phyloP scores from a whole-genome alignment of 2,329 filamentous ascomycete species.

The Pseudogymnoascus sp. region DNA sequence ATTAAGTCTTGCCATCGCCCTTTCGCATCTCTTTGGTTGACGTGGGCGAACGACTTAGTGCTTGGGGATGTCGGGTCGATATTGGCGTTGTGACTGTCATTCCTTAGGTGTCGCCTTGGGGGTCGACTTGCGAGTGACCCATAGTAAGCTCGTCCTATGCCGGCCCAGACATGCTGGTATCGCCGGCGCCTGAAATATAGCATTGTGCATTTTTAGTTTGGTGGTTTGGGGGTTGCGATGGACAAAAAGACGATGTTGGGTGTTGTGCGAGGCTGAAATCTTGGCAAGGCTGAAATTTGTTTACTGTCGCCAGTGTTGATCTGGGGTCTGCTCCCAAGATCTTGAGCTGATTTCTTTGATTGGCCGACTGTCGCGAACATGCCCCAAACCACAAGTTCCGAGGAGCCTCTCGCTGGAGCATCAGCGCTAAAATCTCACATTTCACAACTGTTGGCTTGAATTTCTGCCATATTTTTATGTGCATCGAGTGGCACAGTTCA shows the following conservation, averaged over 20 bases:
- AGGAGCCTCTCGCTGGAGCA: background rate
- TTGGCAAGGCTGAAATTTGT: background rate
- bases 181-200: background rate
- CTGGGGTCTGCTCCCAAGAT: background rate
- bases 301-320: background rate
- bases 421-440: slow-evolving; percentile 8
- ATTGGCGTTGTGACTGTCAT: background rate
- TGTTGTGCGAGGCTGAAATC: background rate
- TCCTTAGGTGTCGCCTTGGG: background rate
- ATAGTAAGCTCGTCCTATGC: background rate
- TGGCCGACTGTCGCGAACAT: too few species aligned
- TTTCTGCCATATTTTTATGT: background rate
- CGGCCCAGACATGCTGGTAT: background rate
- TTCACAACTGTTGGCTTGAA: background rate
- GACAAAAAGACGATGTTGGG: background rate
- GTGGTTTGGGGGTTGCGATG: background rate
- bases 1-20: background rate
- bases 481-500: background rate
- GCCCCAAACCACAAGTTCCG: background rate
- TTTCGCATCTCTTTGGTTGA: background rate
- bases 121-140: background rate
- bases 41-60: background rate
- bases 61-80: background rate
- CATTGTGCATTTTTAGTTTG: background rate
- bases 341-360: too few species aligned